A percentile compares a stretch with the other conserved stretches of the same genome.
phyloP scores from a whole-genome alignment of 2,329 filamentous ascomycete species.

The Plenodomus biglobosus region DNA sequence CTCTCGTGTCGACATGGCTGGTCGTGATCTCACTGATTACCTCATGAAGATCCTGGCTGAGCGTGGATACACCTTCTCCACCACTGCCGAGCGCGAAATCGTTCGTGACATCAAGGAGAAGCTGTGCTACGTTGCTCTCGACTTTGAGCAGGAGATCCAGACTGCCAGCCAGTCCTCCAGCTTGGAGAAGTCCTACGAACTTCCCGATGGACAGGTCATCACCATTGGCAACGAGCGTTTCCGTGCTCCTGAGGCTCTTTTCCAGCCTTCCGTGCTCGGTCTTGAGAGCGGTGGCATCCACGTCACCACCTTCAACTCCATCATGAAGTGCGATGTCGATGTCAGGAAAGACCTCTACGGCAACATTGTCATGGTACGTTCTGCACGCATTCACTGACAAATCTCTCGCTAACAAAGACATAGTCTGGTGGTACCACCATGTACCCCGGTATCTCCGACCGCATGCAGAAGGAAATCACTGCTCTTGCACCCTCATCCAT shows the following conservation, averaged over 20 bases:
- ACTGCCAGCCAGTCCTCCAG: constrained; percentile 97
- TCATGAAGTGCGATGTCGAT: constrained; percentile 99
- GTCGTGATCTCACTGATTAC: constrained; percentile 99
- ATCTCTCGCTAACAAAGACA: constrained; percentile 38
- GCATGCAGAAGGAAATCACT: constrained; percentile 99
- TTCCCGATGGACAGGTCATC: constrained; percentile 99
- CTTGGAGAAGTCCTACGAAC: constrained; percentile 99
- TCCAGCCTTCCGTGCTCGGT: constrained; percentile 98
- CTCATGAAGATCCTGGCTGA: constrained; percentile 99
- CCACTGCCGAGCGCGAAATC: constrained; percentile 99
- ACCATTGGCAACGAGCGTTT: constrained; percentile 99
- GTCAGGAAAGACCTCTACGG: constrained; percentile 99
- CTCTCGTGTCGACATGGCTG: constrained; percentile 99
- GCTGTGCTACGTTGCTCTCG: constrained; percentile 99
- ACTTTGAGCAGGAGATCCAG: constrained; percentile 99
- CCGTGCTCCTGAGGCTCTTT: constrained; percentile 98
- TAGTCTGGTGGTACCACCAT: constrained; percentile 99
- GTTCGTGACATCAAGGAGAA: constrained; percentile 99
- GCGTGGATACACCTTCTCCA: constrained; percentile 99
- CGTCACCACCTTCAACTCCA: constrained; percentile 99
- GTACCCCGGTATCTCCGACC: constrained; percentile 99
- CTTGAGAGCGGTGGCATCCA: constrained; percentile 99
- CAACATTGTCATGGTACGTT: constrained; percentile 99
- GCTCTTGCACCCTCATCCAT: constrained; percentile 98
- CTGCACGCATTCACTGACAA: not conserved